Base-by-base conservation (phyloP, 257 asterid genomes). In the Capsicum rhomboideum region DNA sequence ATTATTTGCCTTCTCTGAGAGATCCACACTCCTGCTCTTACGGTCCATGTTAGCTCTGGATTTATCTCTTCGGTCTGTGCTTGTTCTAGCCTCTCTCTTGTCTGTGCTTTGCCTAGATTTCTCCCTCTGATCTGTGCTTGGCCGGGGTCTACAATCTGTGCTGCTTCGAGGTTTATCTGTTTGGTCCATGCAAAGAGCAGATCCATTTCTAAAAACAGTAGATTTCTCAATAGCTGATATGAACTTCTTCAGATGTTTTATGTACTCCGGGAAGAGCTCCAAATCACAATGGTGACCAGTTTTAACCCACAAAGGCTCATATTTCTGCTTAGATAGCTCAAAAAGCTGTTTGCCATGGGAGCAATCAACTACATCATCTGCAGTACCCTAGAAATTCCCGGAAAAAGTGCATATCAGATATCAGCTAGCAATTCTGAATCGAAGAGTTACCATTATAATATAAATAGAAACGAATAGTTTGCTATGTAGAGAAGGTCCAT, bases 221-320 rank as follows among this genome's bases (percentile, higher is more conserved):
- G 94, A 89, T 90, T 92, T 96, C 90, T 92, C 97, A 4, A 96
- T 80, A 26, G 97, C 98, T 79, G 88, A 84, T 83, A 93, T 88
- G 89, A 96, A 96, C 88, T 94, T 94, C 90, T 94, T 96, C 89
- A 96, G 89, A 87, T 96, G 99, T 89, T 89, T 94, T 89, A 94
- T 94, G 85, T 92, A 96, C 87, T 91, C 97, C 4, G 98, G 98
- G 89, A 89, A 96, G 88, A 93, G 91, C 93, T 96, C 99, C 87
- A 96, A 91, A 91, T 96, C 96, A 89, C 99, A 96, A 79, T 96
- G 99, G 83, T 94, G 93, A 83, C 97, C 99, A 40, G 95, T 96
- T 87, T 94, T 88, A 67, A 96, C 92, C 99, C 99, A 94, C 82
- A 96, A 87, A 0, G 99, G 99, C 86, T 96, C 99, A 49, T 96